A percentile compares a stretch with the other conserved stretches of the same genome.
phyloP scores from a whole-genome alignment of 2,329 filamentous ascomycete species.

The Phyllosticta ampelicida region DNA sequence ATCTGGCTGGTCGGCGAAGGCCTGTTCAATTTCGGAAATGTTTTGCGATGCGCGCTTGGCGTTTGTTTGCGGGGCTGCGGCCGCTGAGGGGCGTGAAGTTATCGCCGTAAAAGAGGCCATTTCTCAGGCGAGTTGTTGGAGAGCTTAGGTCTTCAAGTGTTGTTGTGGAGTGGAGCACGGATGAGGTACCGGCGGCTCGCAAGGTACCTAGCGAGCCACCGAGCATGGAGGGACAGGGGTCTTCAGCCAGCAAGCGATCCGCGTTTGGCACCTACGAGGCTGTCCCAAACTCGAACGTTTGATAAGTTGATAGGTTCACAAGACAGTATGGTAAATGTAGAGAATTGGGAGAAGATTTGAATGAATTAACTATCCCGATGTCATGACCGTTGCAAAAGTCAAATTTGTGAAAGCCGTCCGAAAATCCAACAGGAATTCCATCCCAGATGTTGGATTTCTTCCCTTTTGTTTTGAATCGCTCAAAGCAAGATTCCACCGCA shows the following conservation, averaged over 20 bases:
- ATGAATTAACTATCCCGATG: background rate
- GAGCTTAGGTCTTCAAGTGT: background rate
- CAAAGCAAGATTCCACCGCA: background rate
- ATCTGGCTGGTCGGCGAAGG: conserved; percentile 24
- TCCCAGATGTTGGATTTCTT: background rate
- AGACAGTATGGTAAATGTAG: too few relatives aligned
- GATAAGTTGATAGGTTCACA: background rate
- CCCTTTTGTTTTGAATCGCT: background rate
- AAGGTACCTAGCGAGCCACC: background rate
- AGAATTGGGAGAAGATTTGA: background rate
- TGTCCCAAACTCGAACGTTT: conserved; percentile 1
- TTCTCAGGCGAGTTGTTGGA: background rate
- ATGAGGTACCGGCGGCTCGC: background rate
- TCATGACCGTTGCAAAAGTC: background rate
- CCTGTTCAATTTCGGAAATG: conserved; percentile 11
- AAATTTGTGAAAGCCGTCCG: background rate
- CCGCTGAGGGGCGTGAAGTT: conserved; percentile 4
- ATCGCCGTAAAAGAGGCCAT: conserved; percentile 3
- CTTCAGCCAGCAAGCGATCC: conserved; percentile 6
- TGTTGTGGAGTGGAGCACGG: background rate
- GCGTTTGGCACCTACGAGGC: conserved; percentile 6
- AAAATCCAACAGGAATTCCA: background rate
- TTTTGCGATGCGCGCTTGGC: background rate
- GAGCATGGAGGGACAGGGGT: conserved; percentile 3
- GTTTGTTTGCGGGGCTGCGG: background rate